Evolutionary conservation across 768 basidiomycete species (phyloP), one percentile per base, ranked within the genome.

Genomic region (Trametopsis cervina): DNA sequence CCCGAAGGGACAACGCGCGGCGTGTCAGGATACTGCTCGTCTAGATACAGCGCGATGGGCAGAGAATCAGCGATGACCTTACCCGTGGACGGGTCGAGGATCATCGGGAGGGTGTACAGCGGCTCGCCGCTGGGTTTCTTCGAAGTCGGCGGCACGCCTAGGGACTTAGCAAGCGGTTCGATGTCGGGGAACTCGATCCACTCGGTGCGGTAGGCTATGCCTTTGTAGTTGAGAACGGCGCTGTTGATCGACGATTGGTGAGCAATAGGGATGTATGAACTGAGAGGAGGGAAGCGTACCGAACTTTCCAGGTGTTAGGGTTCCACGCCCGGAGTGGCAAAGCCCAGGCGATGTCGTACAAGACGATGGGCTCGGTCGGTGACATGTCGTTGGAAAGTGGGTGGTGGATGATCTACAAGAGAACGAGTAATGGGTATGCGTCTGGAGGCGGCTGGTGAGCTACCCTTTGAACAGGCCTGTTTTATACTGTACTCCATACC

Each of bases 131-230:
- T 65, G 13, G 54, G 49, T 45, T 61, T 62, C 9, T 33, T 57
- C 3, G 44, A 18, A 0, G 69, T 73, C 2, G 73, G 66, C 2
- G 58, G 50, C 5, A 68, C 66, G 0, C 67, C 66, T 10, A 69
- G 42, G 43, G 66, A 58, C 46, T 65, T 21, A 42, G 42, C 43
- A 38, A 57, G 57, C 0, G 41, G 20, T 42, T 60, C 67, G 38
- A 81, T 71, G 36, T 79, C 73, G 1, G 70, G 70, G 47, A 67
- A 72, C 47, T 77, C 75, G 46, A 77, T 51, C 69, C 70, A 74
- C 38, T 70, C 66, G 1, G 75, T 76, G 50, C 63, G 67, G 60
- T 72, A 71, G 1, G 67, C 50, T 22, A 69, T 41, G 15, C 54
- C 54, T 54, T 73, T 72, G 59, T 61, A 64, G 46, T 68, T 69